Percentiles rank a stretch among this genome's conserved stretches.
These are phyloP conservation scores for Auricularia heimuer DNA, from an alignment of 768 basidiomycete species.

Conservation along the genomic window DNA sequence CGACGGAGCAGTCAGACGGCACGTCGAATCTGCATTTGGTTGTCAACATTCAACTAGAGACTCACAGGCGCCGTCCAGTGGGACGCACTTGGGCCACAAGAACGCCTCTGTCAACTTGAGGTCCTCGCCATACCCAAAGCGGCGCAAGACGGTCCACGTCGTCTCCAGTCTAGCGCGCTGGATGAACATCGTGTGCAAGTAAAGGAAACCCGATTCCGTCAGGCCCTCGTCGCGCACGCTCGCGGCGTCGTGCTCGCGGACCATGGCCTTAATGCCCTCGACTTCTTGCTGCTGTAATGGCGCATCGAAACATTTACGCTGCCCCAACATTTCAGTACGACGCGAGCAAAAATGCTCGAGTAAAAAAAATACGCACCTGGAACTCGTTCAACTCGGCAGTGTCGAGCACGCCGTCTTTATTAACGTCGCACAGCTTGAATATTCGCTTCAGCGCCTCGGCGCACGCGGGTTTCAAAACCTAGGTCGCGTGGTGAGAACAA, in stretches of 20 bases:
- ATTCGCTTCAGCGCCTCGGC: slow-evolving; percentile 80
- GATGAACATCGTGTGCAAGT: slow-evolving; percentile 93
- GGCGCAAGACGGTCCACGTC: slow-evolving; percentile 92
- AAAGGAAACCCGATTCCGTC: slow-evolving; percentile 88
- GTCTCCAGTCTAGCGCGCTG: slow-evolving; percentile 92
- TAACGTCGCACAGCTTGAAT: slow-evolving; percentile 91
- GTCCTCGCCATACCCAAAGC: slow-evolving; percentile 95
- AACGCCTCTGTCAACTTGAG: slow-evolving; percentile 81
- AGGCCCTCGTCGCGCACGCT: slow-evolving; percentile 72
- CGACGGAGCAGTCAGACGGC: slow-evolving; percentile 86
- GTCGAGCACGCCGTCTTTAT: slow-evolving; percentile 90
- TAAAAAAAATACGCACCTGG: slow-evolving; percentile 46
- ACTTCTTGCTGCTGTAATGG: slow-evolving; percentile 88
- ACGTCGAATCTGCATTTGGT: slow-evolving; percentile 70
- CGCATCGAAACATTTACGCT: slow-evolving; percentile 89
- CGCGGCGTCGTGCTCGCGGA: slow-evolving; percentile 65
- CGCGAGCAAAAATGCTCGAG: slow-evolving; percentile 7
- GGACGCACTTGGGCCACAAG: slow-evolving; percentile 73
- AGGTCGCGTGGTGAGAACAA: background rate
- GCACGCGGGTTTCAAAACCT: slow-evolving; percentile 91
- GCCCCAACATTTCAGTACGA: slow-evolving; percentile 19
- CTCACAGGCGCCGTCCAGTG: too few species aligned
- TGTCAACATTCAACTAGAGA: background rate
- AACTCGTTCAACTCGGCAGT: slow-evolving; percentile 92
- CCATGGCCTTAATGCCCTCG: slow-evolving; percentile 92